Percentiles rank a stretch among this genome's conserved stretches.
Evolutionary conservation across 2,329 filamentous ascomycete genomes (phyloP).

Genomic region (Leptographium radiaticola): DNA sequence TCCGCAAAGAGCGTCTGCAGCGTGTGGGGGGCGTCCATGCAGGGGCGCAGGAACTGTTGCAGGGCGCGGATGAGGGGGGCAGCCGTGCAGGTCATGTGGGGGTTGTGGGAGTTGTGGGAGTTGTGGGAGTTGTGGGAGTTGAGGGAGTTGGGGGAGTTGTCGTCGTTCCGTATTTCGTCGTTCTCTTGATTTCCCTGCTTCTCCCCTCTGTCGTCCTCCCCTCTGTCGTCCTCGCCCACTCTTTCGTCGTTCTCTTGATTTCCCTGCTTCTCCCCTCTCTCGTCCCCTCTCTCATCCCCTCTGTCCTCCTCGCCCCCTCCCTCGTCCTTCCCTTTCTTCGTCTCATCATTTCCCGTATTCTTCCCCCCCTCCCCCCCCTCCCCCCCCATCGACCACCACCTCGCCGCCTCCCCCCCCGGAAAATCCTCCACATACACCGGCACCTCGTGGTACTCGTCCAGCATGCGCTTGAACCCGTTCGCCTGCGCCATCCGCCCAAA

Average conservation of each 20-base stretch:
- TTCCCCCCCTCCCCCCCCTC: slow-evolving; percentile 25
- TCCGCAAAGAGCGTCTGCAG: slow-evolving; percentile 35
- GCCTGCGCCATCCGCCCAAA: slow-evolving; percentile 46
- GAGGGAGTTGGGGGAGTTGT: too few species aligned
- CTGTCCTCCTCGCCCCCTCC: too few species aligned
- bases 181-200: too few species aligned
- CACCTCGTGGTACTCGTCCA: slow-evolving; percentile 63
- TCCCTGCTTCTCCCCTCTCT: too few species aligned
- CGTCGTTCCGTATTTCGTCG: too few species aligned
- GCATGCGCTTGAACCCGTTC: slow-evolving; percentile 51
- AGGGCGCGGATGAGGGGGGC: slow-evolving; percentile 36
- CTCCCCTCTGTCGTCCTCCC: too few species aligned
- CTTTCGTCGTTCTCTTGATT: neutral
- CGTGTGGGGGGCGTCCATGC: slow-evolving; percentile 27
- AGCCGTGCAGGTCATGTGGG: slow-evolving; percentile 29
- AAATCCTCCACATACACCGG: slow-evolving; percentile 60
- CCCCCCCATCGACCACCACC: slow-evolving; percentile 55
- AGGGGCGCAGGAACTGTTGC: slow-evolving; percentile 37
- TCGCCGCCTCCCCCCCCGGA: slow-evolving; percentile 36
- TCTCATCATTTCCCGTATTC: too few species aligned
- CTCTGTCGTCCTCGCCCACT: slow-evolving; percentile 23
- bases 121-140: too few species aligned
- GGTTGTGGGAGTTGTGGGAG: too few species aligned
- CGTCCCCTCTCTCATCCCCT: too few species aligned
- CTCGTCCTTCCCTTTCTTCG: too few species aligned